Evolutionary conservation across 2,329 filamentous ascomycete species (phyloP).

Genomic region (Metarhizium guizhouense): DNA sequence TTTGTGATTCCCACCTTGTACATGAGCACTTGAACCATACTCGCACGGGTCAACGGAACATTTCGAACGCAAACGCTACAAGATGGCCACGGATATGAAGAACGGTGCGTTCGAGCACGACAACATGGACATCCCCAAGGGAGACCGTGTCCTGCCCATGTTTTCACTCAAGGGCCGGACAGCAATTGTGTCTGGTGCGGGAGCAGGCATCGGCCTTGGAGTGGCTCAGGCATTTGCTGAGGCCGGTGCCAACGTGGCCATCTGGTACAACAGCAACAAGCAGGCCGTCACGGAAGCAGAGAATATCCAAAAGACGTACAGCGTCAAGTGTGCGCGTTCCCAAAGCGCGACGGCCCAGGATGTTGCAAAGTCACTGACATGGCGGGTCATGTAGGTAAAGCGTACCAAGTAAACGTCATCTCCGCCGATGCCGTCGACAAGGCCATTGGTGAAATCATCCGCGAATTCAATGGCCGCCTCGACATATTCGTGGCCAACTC

Average conservation of each 20-base stretch:
- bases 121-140: conserved; percentile 38
- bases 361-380: neutral
- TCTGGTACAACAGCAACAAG: conserved; percentile 65
- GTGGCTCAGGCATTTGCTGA: conserved; percentile 59
- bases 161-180: conserved; percentile 64
- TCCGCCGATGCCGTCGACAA: conserved; percentile 40
- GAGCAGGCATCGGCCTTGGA: conserved; percentile 56
- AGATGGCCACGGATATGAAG: conserved; percentile 30
- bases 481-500: conserved; percentile 76
- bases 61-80: neutral
- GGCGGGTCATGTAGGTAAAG: conserved; percentile 9
- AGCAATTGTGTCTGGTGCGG: conserved; percentile 60
- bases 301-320: conserved; percentile 55
- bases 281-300: conserved; percentile 52
- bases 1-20: neutral
- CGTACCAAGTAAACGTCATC: conserved; percentile 52
- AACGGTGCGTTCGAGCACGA: conserved; percentile 48
- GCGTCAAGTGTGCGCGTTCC: conserved; percentile 51
- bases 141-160: conserved; percentile 49
- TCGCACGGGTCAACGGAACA: neutral
- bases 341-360: neutral
- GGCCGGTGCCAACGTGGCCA: conserved; percentile 61
- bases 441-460: conserved; percentile 42
- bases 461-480: conserved; percentile 64
- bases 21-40: neutral